A percentile compares a stretch with the other conserved stretches of the same genome.
Conservation (phyloP, 495 filamentous ascomycete species). For the Lasiosphaeria hispida region DNA sequence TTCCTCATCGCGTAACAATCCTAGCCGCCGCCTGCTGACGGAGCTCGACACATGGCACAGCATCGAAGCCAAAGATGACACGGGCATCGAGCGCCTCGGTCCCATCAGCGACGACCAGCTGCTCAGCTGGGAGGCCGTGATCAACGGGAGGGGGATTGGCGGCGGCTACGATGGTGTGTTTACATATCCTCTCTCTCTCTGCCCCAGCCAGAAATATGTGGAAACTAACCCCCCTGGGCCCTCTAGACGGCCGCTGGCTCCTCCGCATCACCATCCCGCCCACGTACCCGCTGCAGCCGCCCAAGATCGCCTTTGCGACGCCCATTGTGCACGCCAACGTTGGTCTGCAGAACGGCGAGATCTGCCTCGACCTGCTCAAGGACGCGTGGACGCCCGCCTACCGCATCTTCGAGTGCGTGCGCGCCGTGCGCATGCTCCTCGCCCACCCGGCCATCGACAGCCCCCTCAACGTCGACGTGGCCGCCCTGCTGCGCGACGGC, state of each 20-base stretch:
- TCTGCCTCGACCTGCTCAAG: conserved; percentile 86
- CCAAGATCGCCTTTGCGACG: conserved; percentile 73
- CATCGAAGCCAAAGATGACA: conserved; percentile 36
- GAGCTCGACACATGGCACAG: conserved; percentile 42
- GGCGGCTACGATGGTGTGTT: conserved; percentile 70
- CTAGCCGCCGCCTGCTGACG: conserved; percentile 41
- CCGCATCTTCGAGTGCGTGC: conserved; percentile 72
- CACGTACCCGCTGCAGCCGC: conserved; percentile 75
- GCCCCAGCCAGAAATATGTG: neutral
- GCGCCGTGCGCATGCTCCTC: conserved; percentile 74
- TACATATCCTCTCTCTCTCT: neutral
- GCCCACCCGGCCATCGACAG: conserved; percentile 73
- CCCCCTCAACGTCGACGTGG: conserved; percentile 88
- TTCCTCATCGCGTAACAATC: conserved; percentile 24
- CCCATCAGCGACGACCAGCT: conserved; percentile 69
- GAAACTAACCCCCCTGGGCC: neutral
- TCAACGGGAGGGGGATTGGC: conserved; percentile 63
- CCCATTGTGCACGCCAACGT: conserved; percentile 86
- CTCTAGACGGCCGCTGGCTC: conserved; percentile 75
- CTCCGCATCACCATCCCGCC: conserved; percentile 73
- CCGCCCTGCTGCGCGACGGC: conserved; percentile 68
- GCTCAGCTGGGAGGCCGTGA: conserved; percentile 73
- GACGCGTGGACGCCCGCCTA: conserved; percentile 82
- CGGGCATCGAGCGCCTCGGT: conserved; percentile 57
- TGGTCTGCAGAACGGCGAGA: conserved; percentile 76